Conservation (phyloP, 2,329 filamentous ascomycete species). For the Immersiporthe knoxdaviesiana region DNA sequence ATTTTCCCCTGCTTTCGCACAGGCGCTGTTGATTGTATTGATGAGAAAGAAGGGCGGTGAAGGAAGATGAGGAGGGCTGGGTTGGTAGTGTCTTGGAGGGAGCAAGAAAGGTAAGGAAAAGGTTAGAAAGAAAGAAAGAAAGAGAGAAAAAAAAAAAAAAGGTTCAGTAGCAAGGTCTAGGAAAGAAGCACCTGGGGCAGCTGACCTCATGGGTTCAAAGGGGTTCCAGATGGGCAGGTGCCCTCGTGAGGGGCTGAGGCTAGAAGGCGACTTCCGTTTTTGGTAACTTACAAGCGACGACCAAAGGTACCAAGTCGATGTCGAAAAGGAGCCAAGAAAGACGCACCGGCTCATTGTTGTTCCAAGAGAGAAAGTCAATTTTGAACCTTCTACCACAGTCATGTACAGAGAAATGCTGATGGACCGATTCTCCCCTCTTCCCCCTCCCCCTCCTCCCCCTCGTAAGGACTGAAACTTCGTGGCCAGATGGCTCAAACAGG, state of each 20-base stretch:
- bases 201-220: not conserved
- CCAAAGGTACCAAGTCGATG: not conserved
- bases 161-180: not conserved
- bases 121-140: too few species aligned
- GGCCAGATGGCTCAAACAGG: slow-evolving; percentile 7
- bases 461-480: not conserved
- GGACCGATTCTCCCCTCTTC: not conserved
- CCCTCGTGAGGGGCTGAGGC: not conserved
- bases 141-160: not conserved
- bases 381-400: not conserved
- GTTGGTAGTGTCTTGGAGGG: not conserved
- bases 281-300: not conserved
- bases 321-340: not conserved
- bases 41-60: not conserved
- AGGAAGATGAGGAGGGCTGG: not conserved
- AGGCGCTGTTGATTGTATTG: not conserved
- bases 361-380: not conserved
- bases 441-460: not conserved
- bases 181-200: not conserved
- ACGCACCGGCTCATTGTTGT: not conserved
- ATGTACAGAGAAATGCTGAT: not conserved
- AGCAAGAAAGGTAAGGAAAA: too few species aligned
- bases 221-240: not conserved
- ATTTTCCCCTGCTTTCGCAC: too few species aligned
- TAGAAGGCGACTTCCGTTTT: not conserved